These are phyloP conservation scores for Neonectria ditissima DNA, from an alignment of 2,329 filamentous ascomycete genomes.

Conservation along the genomic window DNA sequence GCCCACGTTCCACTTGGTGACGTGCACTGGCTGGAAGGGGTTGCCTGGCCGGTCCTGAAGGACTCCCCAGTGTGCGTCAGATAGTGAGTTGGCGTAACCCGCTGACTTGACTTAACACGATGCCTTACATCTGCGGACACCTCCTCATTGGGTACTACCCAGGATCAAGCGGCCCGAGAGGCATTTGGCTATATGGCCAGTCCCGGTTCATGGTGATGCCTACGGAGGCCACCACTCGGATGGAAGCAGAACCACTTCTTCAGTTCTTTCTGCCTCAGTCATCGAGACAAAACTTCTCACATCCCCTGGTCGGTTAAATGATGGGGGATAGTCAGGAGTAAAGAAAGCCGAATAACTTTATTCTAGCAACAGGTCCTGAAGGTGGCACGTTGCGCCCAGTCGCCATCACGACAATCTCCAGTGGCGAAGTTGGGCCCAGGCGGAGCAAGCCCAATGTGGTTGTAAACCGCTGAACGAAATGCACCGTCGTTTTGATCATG, in stretches of 20 bases:
- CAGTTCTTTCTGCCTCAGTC: conserved; percentile 18
- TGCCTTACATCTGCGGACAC: conserved; percentile 23
- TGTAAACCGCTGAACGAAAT: not conserved
- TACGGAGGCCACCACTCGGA: not conserved
- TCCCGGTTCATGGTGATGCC: conserved; percentile 10
- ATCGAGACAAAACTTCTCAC: conserved; percentile 8
- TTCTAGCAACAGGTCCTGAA: conserved; percentile 4
- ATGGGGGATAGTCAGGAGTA: conserved; percentile 9
- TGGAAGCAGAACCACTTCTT: not conserved
- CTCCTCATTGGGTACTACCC: conserved; percentile 29
- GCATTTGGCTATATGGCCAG: conserved; percentile 21
- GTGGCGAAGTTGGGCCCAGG: not conserved
- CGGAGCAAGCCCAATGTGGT: not conserved
- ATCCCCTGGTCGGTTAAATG: conserved; percentile 10
- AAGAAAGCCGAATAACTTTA: conserved; percentile 30
- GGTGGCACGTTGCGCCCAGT: not conserved
- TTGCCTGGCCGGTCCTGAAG: conserved; percentile 31
- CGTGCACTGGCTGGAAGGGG: conserved; percentile 31
- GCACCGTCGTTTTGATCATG: not conserved
- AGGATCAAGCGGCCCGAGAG: conserved; percentile 19
- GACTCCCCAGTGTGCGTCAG: conserved; percentile 29
- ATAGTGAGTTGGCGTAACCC: conserved; percentile 31
- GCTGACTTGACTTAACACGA: conserved; percentile 28
- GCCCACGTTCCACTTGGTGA: conserved; percentile 33
- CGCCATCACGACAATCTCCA: not conserved